Evolutionary conservation across 2,329 filamentous ascomycete genomes (phyloP), one percentile per base, ranked within the genome.

Genomic region (Phaeosphaeriaceae sp.): DNA sequence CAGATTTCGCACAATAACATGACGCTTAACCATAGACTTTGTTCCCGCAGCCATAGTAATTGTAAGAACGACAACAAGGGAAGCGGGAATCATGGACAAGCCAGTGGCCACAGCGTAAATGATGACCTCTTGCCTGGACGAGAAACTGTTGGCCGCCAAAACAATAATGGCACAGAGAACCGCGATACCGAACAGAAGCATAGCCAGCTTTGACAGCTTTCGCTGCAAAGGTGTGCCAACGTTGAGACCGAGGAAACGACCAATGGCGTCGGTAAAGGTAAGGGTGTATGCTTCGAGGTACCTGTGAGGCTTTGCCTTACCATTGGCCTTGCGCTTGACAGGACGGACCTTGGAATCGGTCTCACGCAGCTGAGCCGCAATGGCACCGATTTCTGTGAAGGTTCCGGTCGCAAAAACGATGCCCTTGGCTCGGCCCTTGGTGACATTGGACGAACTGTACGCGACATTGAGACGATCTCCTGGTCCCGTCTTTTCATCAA

Each of bases 341-440:
- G 70, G 74, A 44, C 80, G 71, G 62, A 54, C 70, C 67, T 63
- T 70, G 49, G 58, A 64, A 19, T 59, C 49, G 55, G 83, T 83
- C 22, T 86, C 84, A 44, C 88, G 86, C 22, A 94, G 82, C 53
- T 90, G 79, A 46, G 86, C 84, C 23, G 91, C 90, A 64, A 93
- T 92, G 63, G 87, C 87, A 60, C 91, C 91, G 56, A 93, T 90
- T 72, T 92, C 88, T 8, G 91, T 93, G 58, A 84, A 79, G 86
- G 91, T 90, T 40, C 88, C 89, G 7, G 87, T 91, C 8, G 86
- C 84, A 50, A 88, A 86, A 28, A 91, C 89, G 46, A 92, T 84
- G 46, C 89, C 90, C 17, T 83, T 86, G 30, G 86, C 90, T 53
- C 90, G 87, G 32, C 90, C 90, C 64, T 89, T 89, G 7, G 89